Base-by-base conservation (phyloP, 306 rosid species). In the Pyrus communis region DNA sequence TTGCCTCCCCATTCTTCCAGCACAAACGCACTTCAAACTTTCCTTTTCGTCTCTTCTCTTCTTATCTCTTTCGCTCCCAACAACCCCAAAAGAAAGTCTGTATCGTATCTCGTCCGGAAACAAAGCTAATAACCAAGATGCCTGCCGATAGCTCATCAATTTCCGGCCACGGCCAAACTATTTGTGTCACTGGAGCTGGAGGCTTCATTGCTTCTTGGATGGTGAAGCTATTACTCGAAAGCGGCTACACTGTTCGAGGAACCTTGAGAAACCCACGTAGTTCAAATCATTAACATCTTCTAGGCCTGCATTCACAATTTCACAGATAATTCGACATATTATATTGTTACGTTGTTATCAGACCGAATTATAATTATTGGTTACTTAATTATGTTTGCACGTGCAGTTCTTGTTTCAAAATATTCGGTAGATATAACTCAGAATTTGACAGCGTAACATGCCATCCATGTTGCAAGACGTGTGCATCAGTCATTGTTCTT, bases 161-260 rank as follows among this genome's bases (percentile, higher is more conserved):
- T 80, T 65, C 85, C 31, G 81, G 82, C 68, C 15, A 21, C 13
- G 87, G 85, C 21, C 84, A 89, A 80, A 95, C 86, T 11, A 85
- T 95, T 12, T 92, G 97, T 60, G 97, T 95, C 76, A 92, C 99
- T 55, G 99, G 99, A 4, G 99, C 99, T 15, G 97, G 93, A 1
- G 99, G 99, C 21, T 95, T 90, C 85, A 92, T 95, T 64, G 99
- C 97, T 18, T 92, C 99, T 9, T 95, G 99, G 97, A 85, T 91
- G 0, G 97, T 92, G 3, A 90, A 89, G 33, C 88, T 89, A 51
- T 89, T 95, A 19, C 86, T 95, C 0, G 82, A 88, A 55, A 88
- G 84, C 85, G 97, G 96, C 23, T 95, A 95, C 84, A 74, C 75
- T 45, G 99, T 95, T 5, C 85, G 81, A 83, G 99, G 97, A 77